These are phyloP conservation scores for Myriosclerotinia duriaeana DNA, from an alignment of 2,329 filamentous ascomycete species.

Conservation along the genomic window DNA sequence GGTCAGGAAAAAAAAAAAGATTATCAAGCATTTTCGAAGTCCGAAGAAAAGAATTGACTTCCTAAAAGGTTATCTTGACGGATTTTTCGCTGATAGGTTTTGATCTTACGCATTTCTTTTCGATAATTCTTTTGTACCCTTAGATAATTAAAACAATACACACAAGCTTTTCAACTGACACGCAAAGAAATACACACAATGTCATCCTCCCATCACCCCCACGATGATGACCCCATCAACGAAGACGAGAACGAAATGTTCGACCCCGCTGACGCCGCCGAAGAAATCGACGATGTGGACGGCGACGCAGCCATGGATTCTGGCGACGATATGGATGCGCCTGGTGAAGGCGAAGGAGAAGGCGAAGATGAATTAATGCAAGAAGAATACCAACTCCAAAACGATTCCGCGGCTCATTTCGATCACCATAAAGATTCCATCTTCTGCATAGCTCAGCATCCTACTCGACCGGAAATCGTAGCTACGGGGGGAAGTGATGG, in stretches of 20 bases:
- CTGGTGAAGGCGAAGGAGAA: constrained; percentile 50
- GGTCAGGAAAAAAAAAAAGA: constrained; percentile 22
- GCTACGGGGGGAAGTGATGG: constrained; percentile 80
- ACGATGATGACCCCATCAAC: constrained; percentile 32
- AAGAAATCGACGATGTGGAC: constrained; percentile 64
- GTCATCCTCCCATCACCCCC: constrained; percentile 32
- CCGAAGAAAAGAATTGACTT: constrained; percentile 5
- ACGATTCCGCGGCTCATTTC: constrained; percentile 92
- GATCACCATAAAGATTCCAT: constrained; percentile 87
- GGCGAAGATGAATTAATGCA: constrained; percentile 56
- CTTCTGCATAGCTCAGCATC: constrained; percentile 93
- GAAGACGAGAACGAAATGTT: constrained; percentile 67
- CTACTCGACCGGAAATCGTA: constrained; percentile 71
- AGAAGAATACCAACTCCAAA: constrained; percentile 79
- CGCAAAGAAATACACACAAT: constrained; percentile 24
- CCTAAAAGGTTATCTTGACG: not conserved
- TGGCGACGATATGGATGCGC: constrained; percentile 48
- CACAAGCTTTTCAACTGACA: not conserved
- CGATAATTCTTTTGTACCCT: not conserved
- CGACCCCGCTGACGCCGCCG: constrained; percentile 72
- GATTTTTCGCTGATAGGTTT: not conserved
- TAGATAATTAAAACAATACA: not conserved
- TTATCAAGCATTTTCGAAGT: constrained; percentile 27
- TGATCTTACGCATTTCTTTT: not conserved
- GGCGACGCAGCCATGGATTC: constrained; percentile 81